These are phyloP conservation scores for Metrosideros polymorpha DNA, from an alignment of 441 rosid genomes.

Conservation along the genomic window DNA sequence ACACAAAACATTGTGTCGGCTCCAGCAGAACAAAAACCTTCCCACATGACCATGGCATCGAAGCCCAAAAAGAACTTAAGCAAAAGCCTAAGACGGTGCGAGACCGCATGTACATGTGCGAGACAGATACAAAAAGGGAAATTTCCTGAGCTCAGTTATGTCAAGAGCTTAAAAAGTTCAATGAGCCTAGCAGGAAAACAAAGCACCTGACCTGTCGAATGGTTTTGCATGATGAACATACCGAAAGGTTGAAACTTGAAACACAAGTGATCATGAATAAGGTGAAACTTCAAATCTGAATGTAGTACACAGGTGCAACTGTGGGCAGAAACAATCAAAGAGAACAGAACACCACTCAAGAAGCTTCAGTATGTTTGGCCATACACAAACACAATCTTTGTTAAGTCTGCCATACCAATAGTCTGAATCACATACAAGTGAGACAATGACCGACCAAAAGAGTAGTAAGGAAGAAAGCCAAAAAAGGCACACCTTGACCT, in stretches of 20 bases:
- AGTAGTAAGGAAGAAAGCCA: neutral
- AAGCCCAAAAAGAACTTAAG: neutral
- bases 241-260: neutral
- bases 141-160: neutral
- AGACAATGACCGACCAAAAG: neutral
- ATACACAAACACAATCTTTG: neutral
- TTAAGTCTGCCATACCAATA: neutral
- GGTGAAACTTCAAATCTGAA: neutral
- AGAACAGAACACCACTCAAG: neutral
- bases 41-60: neutral
- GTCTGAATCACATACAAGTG: neutral
- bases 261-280: neutral
- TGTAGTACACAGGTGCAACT: neutral
- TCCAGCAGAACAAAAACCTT: neutral
- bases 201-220: neutral
- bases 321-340: neutral
- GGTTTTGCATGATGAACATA: neutral
- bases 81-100: neutral
- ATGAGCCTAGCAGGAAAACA: neutral
- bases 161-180: neutral
- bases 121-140: neutral
- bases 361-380: neutral
- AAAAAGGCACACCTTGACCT: neutral
- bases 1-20: neutral
- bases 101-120: neutral